phyloP scores from a whole-genome alignment of 352 stramenopile genomes.

The Globisporangium rhizosaccharum region DNA sequence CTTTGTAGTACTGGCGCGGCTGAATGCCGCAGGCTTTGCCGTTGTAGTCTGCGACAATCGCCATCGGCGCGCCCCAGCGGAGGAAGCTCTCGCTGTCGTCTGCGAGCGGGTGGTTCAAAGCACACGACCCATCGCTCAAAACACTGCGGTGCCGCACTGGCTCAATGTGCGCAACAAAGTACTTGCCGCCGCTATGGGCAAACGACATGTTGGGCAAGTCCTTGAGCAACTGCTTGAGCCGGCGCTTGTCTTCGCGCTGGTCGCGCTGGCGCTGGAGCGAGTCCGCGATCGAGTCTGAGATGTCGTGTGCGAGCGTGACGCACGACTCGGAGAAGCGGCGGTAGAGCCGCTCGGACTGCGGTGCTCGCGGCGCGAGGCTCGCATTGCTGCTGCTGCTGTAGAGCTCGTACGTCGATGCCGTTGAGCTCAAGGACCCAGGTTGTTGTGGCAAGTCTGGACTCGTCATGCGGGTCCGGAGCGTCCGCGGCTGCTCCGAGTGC shows the following conservation, averaged over 20 bases:
- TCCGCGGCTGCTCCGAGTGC: constrained; percentile 8
- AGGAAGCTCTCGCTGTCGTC: constrained; percentile 26
- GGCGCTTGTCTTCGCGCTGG: constrained; percentile 40
- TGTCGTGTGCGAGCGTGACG: constrained; percentile 27
- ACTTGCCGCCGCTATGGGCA: constrained; percentile 40
- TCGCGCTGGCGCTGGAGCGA: constrained; percentile 40
- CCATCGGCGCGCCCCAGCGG: constrained; percentile 62
- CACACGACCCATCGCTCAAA: neutral
- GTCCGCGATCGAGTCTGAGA: constrained; percentile 22
- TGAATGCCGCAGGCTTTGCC: constrained; percentile 48
- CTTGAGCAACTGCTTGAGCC: constrained; percentile 48
- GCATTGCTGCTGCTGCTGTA: neutral
- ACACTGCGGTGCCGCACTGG: constrained; percentile 27
- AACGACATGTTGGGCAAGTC: constrained; percentile 80
- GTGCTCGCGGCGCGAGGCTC: too few relatives aligned
- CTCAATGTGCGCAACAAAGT: constrained; percentile 52
- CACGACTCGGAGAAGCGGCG: constrained; percentile 27
- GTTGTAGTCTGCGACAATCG: constrained; percentile 51
- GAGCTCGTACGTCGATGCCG: neutral
- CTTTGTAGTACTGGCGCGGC: constrained; percentile 73
- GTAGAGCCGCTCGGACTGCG: constrained; percentile 9
- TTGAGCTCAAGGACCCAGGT: neutral
- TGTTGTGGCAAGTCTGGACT: neutral
- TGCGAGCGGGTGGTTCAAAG: neutral
- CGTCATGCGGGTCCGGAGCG: neutral